Conservation (phyloP, 305 asterid species). For the Plantago coronopus region DNA sequence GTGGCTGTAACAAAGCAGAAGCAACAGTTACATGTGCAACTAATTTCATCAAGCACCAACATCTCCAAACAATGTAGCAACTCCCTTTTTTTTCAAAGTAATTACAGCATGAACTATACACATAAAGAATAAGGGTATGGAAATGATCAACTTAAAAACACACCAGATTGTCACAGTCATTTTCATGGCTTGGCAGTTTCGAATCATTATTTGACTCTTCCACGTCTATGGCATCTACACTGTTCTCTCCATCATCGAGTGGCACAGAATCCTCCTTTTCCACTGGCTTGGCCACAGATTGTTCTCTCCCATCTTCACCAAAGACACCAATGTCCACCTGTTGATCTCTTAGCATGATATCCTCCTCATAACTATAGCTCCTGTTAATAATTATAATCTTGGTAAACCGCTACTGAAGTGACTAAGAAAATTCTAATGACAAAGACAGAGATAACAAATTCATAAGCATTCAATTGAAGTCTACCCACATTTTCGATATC, state of each 20-base stretch:
- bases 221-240: slow-evolving; percentile 25
- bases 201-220: slow-evolving; percentile 29
- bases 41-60: slow-evolving; percentile 15
- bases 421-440: neutral
- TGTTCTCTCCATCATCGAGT: slow-evolving; percentile 23
- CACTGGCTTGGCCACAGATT: slow-evolving; percentile 21
- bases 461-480: slow-evolving; percentile 8
- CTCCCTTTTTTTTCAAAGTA: too few relatives aligned
- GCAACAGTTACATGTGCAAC: slow-evolving; percentile 15
- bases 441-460: slow-evolving; percentile 10
- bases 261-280: slow-evolving; percentile 26
- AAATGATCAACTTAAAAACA: slow-evolving; percentile 18
- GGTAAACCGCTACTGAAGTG: slow-evolving; percentile 30
- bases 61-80: neutral
- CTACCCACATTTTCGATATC: slow-evolving; percentile 56
- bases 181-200: slow-evolving; percentile 22
- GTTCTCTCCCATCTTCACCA: slow-evolving; percentile 27
- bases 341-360: slow-evolving; percentile 29
- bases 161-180: slow-evolving; percentile 36
- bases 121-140: slow-evolving; percentile 2
- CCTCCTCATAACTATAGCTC: slow-evolving; percentile 24
- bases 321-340: slow-evolving; percentile 31
- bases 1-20: slow-evolving; percentile 38
- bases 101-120: slow-evolving; percentile 1
- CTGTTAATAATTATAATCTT: slow-evolving; percentile 27